phyloP scores from a whole-genome alignment of 768 basidiomycete genomes.

The Kondoa subrosea region DNA sequence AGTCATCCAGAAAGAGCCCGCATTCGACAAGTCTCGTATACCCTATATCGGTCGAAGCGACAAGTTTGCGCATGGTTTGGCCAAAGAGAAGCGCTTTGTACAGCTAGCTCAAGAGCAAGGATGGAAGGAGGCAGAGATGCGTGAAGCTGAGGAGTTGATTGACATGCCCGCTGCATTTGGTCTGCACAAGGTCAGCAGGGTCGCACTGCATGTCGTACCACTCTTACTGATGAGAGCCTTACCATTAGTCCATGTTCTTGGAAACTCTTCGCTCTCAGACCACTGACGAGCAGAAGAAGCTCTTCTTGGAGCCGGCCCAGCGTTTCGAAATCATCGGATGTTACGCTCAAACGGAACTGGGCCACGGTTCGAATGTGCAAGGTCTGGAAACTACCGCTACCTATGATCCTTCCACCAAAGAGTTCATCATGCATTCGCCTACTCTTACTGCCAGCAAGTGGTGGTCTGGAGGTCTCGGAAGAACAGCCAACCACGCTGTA shows the following conservation, averaged over 20 bases:
- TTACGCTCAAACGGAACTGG: slow-evolving; percentile 31
- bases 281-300: slow-evolving; percentile 28
- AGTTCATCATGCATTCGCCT: slow-evolving; percentile 62
- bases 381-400: slow-evolving; percentile 59
- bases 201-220: not conserved
- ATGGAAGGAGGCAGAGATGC: slow-evolving; percentile 14
- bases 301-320: slow-evolving; percentile 27
- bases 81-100: slow-evolving; percentile 27
- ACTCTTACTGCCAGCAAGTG: slow-evolving; percentile 59
- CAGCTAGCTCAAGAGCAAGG: slow-evolving; percentile 24
- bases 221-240: not conserved
- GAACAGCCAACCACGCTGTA: slow-evolving; percentile 56
- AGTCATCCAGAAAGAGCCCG: slow-evolving; percentile 23
- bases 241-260: slow-evolving; percentile 22
- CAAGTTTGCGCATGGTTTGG: slow-evolving; percentile 26
- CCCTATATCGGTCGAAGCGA: slow-evolving; percentile 27
- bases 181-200: not conserved
- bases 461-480: slow-evolving; percentile 50
- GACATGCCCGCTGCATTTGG: slow-evolving; percentile 23
- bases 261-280: slow-evolving; percentile 23
- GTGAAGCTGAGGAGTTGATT: slow-evolving; percentile 23
- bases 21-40: slow-evolving; percentile 27
- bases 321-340: slow-evolving; percentile 24
- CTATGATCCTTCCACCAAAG: slow-evolving; percentile 47
- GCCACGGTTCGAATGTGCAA: slow-evolving; percentile 56